Conservation (phyloP, 306 rosid genomes). For the Pueraria montana region DNA sequence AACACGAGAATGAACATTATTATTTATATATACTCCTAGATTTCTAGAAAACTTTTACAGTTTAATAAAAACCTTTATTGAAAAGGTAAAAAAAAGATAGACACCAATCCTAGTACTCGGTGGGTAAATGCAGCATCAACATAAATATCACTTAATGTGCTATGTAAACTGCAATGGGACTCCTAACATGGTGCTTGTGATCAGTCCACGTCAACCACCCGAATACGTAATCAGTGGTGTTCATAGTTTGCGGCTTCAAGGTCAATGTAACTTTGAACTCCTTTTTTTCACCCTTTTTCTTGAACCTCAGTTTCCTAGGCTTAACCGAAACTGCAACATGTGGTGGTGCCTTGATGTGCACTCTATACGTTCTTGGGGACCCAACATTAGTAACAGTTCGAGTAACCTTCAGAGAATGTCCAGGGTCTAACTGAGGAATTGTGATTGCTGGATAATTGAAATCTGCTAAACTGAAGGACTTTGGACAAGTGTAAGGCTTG, state of each 20-base stretch:
- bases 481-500: constrained; percentile 50
- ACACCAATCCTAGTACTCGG: neutral
- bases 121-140: neutral
- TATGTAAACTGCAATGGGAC: constrained; percentile 48
- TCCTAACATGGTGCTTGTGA: constrained; percentile 54
- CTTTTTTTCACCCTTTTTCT: constrained; percentile 58
- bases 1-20: too few relatives aligned
- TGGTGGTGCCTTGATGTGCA: constrained; percentile 42
- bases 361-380: constrained; percentile 55
- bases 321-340: constrained; percentile 48
- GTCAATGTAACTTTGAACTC: constrained; percentile 48
- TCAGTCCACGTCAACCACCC: constrained; percentile 63
- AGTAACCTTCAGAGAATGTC: constrained; percentile 38
- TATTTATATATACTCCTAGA: too few relatives aligned
- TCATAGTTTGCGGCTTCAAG: neutral
- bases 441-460: constrained; percentile 78
- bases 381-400: constrained; percentile 72
- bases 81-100: neutral
- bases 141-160: neutral
- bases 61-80: neutral
- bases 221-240: constrained; percentile 4
- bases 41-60: too few relatives aligned
- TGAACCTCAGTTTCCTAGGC: constrained; percentile 54
- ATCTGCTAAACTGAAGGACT: constrained; percentile 50
- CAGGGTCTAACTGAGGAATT: constrained; percentile 1